A percentile compares a stretch with the other conserved stretches of the same genome.
These are phyloP conservation scores for Dioscorea cayenensis DNA, from an alignment of 116 monocot genomes.

Conservation along the genomic window DNA sequence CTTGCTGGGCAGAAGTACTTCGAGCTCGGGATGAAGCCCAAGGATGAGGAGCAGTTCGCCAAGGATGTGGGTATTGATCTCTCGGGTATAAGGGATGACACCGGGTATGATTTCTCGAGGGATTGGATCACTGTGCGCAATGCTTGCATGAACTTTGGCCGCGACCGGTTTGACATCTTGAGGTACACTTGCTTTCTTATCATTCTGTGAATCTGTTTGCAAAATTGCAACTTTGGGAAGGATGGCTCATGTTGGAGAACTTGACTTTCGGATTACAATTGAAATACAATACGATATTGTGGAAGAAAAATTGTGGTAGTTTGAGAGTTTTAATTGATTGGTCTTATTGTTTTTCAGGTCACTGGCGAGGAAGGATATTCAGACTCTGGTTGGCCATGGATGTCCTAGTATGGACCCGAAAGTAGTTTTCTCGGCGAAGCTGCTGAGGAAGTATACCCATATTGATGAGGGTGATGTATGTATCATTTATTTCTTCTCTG, in stretches of 20 bases:
- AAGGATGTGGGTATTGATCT: constrained; percentile 45
- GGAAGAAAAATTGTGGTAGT: background rate
- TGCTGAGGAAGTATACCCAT: constrained; percentile 87
- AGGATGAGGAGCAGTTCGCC: constrained; percentile 35
- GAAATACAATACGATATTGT: background rate
- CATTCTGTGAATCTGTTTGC: background rate
- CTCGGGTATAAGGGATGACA: constrained; percentile 40
- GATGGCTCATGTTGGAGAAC: background rate
- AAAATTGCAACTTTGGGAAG: constrained; percentile 1
- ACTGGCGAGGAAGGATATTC: constrained; percentile 77
- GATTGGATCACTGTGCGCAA: constrained; percentile 78
- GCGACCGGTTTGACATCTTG: constrained; percentile 90
- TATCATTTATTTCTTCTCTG: background rate
- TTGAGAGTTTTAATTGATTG: background rate
- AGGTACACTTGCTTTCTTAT: constrained; percentile 24
- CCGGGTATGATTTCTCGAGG: constrained; percentile 62
- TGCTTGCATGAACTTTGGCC: constrained; percentile 80
- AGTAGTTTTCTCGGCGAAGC: constrained; percentile 87
- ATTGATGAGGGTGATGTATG: constrained; percentile 99
- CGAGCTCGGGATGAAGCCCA: constrained; percentile 24
- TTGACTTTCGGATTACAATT: background rate
- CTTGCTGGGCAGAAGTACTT: constrained; percentile 84
- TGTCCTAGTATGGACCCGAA: constrained; percentile 85
- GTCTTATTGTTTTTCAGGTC: constrained; percentile 32
- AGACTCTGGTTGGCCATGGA: constrained; percentile 77